These are phyloP conservation scores for Alternaria postmessia DNA, from an alignment of 2,329 filamentous ascomycete genomes.

Conservation along the genomic window DNA sequence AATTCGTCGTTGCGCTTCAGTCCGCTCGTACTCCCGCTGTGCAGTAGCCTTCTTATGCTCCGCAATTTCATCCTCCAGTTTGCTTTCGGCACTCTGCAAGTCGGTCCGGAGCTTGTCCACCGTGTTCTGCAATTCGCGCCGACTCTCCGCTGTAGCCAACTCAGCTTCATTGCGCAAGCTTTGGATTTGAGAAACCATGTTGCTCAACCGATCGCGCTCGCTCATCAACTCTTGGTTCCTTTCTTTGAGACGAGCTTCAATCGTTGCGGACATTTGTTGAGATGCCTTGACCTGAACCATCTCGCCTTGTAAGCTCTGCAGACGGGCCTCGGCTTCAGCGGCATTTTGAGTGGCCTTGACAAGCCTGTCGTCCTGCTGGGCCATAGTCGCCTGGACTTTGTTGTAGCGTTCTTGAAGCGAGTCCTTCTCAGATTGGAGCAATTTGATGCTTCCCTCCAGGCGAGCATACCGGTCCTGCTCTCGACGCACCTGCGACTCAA, in stretches of 20 bases:
- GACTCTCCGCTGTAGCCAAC: constrained; percentile 79
- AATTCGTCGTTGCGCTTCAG: constrained; percentile 88
- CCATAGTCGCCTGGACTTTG: constrained; percentile 78
- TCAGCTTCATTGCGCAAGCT: constrained; percentile 92
- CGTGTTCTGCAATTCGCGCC: constrained; percentile 79
- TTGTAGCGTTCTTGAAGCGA: constrained; percentile 87
- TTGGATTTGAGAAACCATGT: constrained; percentile 82
- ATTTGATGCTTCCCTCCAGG: constrained; percentile 84
- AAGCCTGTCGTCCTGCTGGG: constrained; percentile 87
- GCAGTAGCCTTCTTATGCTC: constrained; percentile 83
- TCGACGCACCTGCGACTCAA: constrained; percentile 81
- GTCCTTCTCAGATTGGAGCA: constrained; percentile 82
- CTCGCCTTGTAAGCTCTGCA: constrained; percentile 89
- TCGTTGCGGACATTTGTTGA: constrained; percentile 92
- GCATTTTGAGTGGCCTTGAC: constrained; percentile 94
- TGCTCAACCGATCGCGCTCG: constrained; percentile 84
- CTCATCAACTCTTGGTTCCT: constrained; percentile 87
- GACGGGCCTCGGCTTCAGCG: constrained; percentile 80
- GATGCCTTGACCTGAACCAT: constrained; percentile 93
- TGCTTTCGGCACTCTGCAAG: constrained; percentile 78
- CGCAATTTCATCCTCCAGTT: constrained; percentile 81
- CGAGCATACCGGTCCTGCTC: constrained; percentile 87
- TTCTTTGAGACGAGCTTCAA: constrained; percentile 85
- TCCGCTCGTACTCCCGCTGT: constrained; percentile 88
- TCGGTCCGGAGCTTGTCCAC: constrained; percentile 83